Percentiles rank a stretch among this genome's conserved stretches.
Evolutionary conservation across 2,329 filamentous ascomycete genomes (phyloP).

Genomic region (Biscogniauxia marginata): DNA sequence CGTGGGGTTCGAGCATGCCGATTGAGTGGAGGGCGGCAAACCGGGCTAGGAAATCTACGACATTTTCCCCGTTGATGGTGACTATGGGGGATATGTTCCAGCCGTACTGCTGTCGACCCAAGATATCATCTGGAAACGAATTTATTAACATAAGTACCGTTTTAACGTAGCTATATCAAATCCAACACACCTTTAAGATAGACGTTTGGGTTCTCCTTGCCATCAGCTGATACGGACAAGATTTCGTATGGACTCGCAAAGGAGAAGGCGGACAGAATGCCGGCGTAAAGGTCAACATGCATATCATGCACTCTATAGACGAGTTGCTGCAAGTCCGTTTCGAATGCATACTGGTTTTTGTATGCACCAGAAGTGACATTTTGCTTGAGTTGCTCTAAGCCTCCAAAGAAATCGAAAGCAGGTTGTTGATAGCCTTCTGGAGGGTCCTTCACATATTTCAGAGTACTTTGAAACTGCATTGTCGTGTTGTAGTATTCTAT

Average conservation of each 20-base stretch:
- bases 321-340: slow-evolving; percentile 34
- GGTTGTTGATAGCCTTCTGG: slow-evolving; percentile 41
- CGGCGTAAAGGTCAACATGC: slow-evolving; percentile 32
- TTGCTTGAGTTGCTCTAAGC: slow-evolving; percentile 28
- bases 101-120: slow-evolving; percentile 6
- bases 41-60: slow-evolving; percentile 25
- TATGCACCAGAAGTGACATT: slow-evolving; percentile 34
- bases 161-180: too few relatives aligned
- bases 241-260: slow-evolving; percentile 32
- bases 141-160: neutral
- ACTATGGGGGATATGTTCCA: slow-evolving; percentile 24
- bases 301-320: slow-evolving; percentile 35
- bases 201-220: slow-evolving; percentile 33
- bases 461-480: slow-evolving; percentile 43
- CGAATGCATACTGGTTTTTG: slow-evolving; percentile 38
- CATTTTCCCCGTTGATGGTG: slow-evolving; percentile 33
- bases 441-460: slow-evolving; percentile 40
- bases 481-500: slow-evolving; percentile 44
- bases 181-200: slow-evolving; percentile 25
- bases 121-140: slow-evolving; percentile 15
- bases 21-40: slow-evolving; percentile 34
- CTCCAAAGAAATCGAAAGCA: slow-evolving; percentile 32
- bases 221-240: slow-evolving; percentile 32
- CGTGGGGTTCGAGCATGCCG: slow-evolving; percentile 39
- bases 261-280: slow-evolving; percentile 30